Evolutionary conservation across 1,284 basidiomycete genomes (phyloP).

Genomic region (Microbotryomycetes sp.): DNA sequence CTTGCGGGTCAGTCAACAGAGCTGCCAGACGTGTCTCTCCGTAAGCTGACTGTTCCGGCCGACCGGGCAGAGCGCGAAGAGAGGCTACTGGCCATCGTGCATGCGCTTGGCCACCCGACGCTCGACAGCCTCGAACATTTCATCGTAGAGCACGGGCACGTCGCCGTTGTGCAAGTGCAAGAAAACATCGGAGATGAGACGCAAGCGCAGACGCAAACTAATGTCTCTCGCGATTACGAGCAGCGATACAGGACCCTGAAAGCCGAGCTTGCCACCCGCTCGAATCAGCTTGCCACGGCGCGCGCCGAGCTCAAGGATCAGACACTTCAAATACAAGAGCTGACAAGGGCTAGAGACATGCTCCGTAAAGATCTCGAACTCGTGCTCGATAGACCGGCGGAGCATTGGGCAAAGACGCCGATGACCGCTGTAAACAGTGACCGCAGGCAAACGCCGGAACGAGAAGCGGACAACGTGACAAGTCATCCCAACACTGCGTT

Average conservation of each 20-base stretch:
- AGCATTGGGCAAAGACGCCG: no score
- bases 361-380: neutral
- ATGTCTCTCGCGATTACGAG: neutral
- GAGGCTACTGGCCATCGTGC: conserved; percentile 10
- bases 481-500: no score
- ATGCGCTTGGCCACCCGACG: conserved; percentile 20
- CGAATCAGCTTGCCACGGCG: neutral
- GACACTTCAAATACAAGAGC: neutral
- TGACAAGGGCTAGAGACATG: neutral
- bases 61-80: conserved; percentile 2
- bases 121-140: conserved; percentile 27
- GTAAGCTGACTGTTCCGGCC: neutral
- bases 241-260: neutral
- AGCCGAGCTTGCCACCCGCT: neutral
- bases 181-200: neutral
- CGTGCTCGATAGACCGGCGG: no score
- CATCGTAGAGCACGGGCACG: conserved; percentile 18
- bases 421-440: no score
- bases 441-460: no score
- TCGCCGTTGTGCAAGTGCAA: conserved; percentile 5
- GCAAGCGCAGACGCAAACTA: neutral
- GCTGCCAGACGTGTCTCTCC: neutral
- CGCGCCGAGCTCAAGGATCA: neutral
- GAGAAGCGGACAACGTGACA: no score
- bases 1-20: no score